phyloP scores from a whole-genome alignment of 495 filamentous ascomycete genomes.

The Aspergillus wentii region DNA sequence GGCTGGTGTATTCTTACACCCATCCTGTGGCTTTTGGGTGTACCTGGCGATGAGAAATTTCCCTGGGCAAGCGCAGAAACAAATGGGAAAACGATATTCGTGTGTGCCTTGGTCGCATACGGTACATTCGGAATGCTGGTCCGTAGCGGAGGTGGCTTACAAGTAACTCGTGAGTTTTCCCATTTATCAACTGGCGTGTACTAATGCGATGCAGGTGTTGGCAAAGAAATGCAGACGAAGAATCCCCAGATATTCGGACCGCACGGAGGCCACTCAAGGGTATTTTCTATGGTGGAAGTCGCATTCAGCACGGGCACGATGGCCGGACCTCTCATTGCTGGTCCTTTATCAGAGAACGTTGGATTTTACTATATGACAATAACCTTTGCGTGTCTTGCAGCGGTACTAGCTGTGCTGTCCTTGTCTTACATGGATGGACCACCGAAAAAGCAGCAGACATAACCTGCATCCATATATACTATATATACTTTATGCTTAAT shows the following conservation, averaged over 20 bases:
- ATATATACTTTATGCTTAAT: too few species aligned
- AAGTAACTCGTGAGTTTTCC: slow-evolving; percentile 8
- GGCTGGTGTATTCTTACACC: slow-evolving; percentile 8
- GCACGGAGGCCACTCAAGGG: slow-evolving; percentile 17
- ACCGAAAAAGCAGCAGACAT: too few species aligned
- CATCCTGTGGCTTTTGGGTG: slow-evolving; percentile 7
- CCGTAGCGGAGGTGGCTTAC: slow-evolving; percentile 3
- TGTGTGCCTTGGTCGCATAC: slow-evolving; percentile 2
- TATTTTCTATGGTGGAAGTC: slow-evolving; percentile 19
- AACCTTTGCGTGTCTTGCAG: too few species aligned
- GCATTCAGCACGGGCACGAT: slow-evolving; percentile 20
- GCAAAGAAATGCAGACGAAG: slow-evolving; percentile 10
- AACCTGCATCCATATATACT: too few species aligned
- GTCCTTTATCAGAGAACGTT: slow-evolving; percentile 14
- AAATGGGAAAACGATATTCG: slow-evolving; percentile 1
- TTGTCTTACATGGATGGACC: too few species aligned
- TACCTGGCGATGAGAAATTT: slow-evolving; percentile 3
- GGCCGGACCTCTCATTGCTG: slow-evolving; percentile 21
- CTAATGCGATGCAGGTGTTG: slow-evolving; percentile 1
- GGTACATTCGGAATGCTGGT: slow-evolving; percentile 3
- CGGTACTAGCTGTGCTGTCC: too few species aligned
- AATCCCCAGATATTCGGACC: slow-evolving; percentile 15
- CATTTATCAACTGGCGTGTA: neutral
- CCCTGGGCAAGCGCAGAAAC: neutral
- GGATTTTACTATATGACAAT: slow-evolving; percentile 25